Evolutionary conservation across 2,329 filamentous ascomycete genomes (phyloP).

Genomic region (Fusarium cicatricum): DNA sequence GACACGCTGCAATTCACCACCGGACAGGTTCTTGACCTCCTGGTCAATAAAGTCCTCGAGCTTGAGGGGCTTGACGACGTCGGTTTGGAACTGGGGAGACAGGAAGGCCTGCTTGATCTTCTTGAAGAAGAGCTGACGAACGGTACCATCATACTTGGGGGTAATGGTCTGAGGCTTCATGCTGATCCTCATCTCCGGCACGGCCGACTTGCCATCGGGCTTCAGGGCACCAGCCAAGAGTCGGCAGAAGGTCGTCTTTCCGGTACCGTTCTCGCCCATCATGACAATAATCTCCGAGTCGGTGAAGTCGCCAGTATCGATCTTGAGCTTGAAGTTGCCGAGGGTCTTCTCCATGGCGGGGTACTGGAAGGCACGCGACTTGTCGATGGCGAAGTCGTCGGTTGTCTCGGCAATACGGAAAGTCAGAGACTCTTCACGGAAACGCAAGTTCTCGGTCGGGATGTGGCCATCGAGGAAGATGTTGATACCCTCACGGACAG

Average conservation of each 20-base stretch:
- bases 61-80: constrained; percentile 99
- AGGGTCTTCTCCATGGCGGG: constrained; percentile 93
- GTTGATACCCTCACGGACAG: constrained; percentile 98
- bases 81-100: constrained; percentile 97
- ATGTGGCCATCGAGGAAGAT: constrained; percentile 99
- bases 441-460: constrained; percentile 96
- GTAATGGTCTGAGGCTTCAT: constrained; percentile 99
- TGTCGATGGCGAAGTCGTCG: constrained; percentile 88
- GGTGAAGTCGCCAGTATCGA: constrained; percentile 88
- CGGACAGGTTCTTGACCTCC: constrained; percentile 98
- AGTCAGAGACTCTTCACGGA: constrained; percentile 95
- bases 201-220: constrained; percentile 79
- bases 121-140: constrained; percentile 99
- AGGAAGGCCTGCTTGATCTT: constrained; percentile 98
- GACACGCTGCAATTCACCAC: constrained; percentile 99
- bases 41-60: constrained; percentile 99
- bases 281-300: constrained; percentile 99
- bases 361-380: constrained; percentile 85
- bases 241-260: constrained; percentile 98
- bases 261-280: constrained; percentile 99
- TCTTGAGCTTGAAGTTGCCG: constrained; percentile 83
- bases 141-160: constrained; percentile 96
- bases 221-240: constrained; percentile 93
- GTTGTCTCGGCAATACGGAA: constrained; percentile 92
- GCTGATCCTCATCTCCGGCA: constrained; percentile 95